Evolutionary conservation across 805 yeast genomes (phyloP), one percentile per base, ranked within the genome.

Genomic region (Danielia oregonensis): DNA sequence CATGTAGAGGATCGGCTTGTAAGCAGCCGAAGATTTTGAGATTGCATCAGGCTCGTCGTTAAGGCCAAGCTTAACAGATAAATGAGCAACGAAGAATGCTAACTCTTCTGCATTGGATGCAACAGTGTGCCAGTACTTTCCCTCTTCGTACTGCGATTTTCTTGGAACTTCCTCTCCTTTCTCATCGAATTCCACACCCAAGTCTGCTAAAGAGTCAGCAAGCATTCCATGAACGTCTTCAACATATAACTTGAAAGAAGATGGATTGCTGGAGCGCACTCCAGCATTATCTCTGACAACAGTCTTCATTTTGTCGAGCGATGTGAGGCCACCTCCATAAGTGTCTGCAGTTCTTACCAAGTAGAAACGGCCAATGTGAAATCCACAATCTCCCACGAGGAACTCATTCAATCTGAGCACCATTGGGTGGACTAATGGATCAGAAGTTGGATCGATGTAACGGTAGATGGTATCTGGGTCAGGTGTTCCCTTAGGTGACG

Each of bases 341-440:
- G 52, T 49, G 26, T 57, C 58, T 0, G 66, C 61, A 62, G 63
- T 62, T 27, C 68, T 41, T 13, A 59, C 59, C 26, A 68, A 45
- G 43, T 54, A 63, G 33, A 68, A 66, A 25, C 73, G 43, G 12
- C 73, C 73, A 4, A 65, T 44, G 26, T 55, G 46, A 33, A 61
- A 63, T 1, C 73, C 73, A 24, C 55, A 40, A 43, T 68, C 73
- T 5, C 71, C 71, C 3, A 55, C 55, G 11, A 65, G 43, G 37
- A 53, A 46, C 33, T 66, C 70, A 26, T 60, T 54, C 6, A 67
- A 30, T 25, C 72, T 44, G 27, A 64, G 40, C 10, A 57, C 41
- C 43, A 65, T 43, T 8, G 57, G 49, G 42, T 65, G 70, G 5
- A 37, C 39, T 17, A 54, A 39, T 1, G 72, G 72, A 38, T 63